phyloP scores from a whole-genome alignment of 306 rosid genomes.

The Cucurbita argyrosperma region DNA sequence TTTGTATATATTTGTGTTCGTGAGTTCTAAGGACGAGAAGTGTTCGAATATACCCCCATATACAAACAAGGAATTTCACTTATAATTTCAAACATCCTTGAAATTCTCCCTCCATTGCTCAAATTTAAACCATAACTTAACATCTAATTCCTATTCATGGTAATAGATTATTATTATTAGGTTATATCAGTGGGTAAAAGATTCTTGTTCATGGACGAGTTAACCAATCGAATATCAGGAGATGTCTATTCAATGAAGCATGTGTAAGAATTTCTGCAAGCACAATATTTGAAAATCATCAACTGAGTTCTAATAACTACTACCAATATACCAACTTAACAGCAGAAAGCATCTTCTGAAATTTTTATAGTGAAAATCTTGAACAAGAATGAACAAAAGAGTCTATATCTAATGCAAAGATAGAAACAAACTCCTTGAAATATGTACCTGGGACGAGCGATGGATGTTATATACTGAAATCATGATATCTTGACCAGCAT shows the following conservation, averaged over 20 bases:
- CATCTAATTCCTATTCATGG: neutral
- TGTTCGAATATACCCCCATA: neutral
- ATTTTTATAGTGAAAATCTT: neutral
- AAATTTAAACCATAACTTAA: neutral
- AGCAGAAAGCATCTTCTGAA: neutral
- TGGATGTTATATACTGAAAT: conserved; percentile 87
- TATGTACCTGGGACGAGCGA: conserved; percentile 68
- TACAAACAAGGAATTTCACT: neutral
- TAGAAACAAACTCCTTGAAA: neutral
- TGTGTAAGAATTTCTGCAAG: neutral
- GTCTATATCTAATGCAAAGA: neutral
- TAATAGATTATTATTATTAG: neutral
- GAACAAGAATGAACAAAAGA: neutral
- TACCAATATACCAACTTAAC: neutral
- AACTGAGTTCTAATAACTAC: neutral
- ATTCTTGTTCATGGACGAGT: neutral
- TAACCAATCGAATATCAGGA: neutral
- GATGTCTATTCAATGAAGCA: neutral
- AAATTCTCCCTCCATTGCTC: neutral
- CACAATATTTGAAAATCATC: neutral
- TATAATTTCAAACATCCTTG: neutral
- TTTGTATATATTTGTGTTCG: neutral
- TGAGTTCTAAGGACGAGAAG: neutral
- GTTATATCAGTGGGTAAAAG: neutral
- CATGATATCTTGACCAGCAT: conserved; percentile 94